These are phyloP conservation scores for Musa balbisiana DNA, from an alignment of 202 grass and related monocot species.

Conservation along the genomic window DNA sequence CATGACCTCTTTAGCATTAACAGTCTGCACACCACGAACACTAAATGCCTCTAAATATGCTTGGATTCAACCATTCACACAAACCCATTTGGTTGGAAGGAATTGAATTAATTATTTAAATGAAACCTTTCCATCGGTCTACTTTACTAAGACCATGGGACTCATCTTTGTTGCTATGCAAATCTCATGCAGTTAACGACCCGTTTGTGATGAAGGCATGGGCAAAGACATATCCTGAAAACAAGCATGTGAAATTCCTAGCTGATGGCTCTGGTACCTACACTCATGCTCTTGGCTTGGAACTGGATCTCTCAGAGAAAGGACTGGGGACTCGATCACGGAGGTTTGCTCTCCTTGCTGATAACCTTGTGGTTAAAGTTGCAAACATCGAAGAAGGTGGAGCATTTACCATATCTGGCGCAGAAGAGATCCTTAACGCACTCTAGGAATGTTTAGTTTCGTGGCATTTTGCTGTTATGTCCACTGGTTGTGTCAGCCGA, in stretches of 20 bases:
- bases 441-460: constrained; percentile 30
- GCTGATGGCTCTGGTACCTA: constrained; percentile 71
- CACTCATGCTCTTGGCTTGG: constrained; percentile 72
- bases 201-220: constrained; percentile 97
- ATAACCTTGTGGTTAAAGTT: constrained; percentile 65
- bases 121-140: neutral
- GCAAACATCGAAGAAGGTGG: constrained; percentile 88
- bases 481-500: neutral
- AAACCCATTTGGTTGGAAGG: neutral
- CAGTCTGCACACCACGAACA: too few relatives aligned
- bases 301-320: constrained; percentile 81
- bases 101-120: neutral
- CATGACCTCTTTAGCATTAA: too few relatives aligned
- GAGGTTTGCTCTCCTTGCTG: constrained; percentile 62
- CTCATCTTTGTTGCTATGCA: neutral
- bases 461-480: neutral
- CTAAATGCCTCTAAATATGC: too few relatives aligned
- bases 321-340: constrained; percentile 64
- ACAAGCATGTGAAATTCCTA: constrained; percentile 91
- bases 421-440: constrained; percentile 84
- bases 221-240: constrained; percentile 86
- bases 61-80: neutral
- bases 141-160: neutral
- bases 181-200: constrained; percentile 59
- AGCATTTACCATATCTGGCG: constrained; percentile 77